A percentile compares a stretch with the other conserved stretches of the same genome.
Evolutionary conservation across 768 basidiomycete species (phyloP).

Genomic region (Krasilnikovozyma curviuscula): DNA sequence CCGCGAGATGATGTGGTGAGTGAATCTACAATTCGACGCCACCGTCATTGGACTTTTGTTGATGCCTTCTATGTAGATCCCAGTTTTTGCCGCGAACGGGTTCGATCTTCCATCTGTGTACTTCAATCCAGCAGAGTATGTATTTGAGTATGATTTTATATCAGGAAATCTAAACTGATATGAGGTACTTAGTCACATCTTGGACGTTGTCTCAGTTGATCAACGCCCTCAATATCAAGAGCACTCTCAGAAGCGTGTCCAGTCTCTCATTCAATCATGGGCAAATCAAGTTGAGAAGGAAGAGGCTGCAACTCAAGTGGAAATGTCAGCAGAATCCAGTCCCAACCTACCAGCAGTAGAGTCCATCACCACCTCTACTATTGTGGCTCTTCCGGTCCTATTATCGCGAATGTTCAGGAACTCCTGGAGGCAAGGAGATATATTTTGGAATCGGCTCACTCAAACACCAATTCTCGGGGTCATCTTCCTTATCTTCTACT

Average conservation of each 20-base stretch:
- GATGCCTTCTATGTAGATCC: no score
- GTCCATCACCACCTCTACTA: constrained; percentile 19
- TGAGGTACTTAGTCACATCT: constrained; percentile 34
- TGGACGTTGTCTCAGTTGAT: constrained; percentile 35
- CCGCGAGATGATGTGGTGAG: constrained; percentile 14
- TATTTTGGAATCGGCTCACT: constrained; percentile 19
- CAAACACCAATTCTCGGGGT: constrained; percentile 18
- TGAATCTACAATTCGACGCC: neutral
- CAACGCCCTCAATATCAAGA: constrained; percentile 16
- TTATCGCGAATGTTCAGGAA: constrained; percentile 28
- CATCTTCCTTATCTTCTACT: constrained; percentile 28
- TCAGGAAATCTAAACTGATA: no score
- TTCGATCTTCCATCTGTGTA: constrained; percentile 24
- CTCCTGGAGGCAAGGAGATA: constrained; percentile 29
- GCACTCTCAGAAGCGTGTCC: constrained; percentile 14
- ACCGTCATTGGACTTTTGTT: neutral
- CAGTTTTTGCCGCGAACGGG: constrained; percentile 26
- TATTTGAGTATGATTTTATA: no score
- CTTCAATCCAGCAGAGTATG: constrained; percentile 41
- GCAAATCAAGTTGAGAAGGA: neutral
- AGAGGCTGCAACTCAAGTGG: neutral
- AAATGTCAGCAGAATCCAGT: neutral
- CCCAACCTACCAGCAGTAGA: neutral
- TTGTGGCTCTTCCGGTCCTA: constrained; percentile 28
- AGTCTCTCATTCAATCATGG: constrained; percentile 14